Conservation (phyloP, 495 filamentous ascomycete species). For the Aspergillus sclerotiicarbonarius region DNA sequence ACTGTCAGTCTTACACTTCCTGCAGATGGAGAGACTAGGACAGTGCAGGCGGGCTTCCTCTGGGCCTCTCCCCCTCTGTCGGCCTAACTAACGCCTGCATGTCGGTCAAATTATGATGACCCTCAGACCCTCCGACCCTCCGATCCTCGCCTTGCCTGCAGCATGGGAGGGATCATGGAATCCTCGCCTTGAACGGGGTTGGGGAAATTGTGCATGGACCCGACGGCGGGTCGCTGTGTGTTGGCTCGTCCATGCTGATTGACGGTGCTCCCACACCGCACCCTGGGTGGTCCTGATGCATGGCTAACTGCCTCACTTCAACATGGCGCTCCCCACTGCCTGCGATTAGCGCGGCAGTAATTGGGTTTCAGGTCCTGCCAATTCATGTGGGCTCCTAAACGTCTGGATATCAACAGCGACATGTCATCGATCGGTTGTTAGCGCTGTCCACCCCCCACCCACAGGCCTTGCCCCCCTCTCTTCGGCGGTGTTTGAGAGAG, state of each 20-base stretch:
- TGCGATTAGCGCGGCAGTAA: conserved; percentile 14
- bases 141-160: not conserved
- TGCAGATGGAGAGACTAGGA: too few species aligned
- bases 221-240: conserved; percentile 21
- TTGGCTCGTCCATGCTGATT: conserved; percentile 21
- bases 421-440: conserved; percentile 34
- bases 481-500: conserved; percentile 9
- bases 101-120: not conserved
- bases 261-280: conserved; percentile 14
- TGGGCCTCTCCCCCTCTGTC: not conserved
- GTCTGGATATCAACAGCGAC: conserved; percentile 35
- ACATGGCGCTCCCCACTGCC: conserved; percentile 24
- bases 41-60: too few species aligned
- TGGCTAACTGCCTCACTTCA: conserved; percentile 27
- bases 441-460: conserved; percentile 23
- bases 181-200: not conserved
- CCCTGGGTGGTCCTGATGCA: conserved; percentile 26
- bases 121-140: not conserved
- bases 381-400: conserved; percentile 24
- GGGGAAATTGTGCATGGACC: not conserved
- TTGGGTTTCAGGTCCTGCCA: conserved; percentile 22
- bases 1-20: too few species aligned
- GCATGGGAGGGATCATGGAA: conserved; percentile 6
- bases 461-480: conserved; percentile 11
- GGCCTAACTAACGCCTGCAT: conserved; percentile 10